Base-by-base conservation (phyloP, 2,329 filamentous ascomycete genomes). In the Westerdykella aurantiaca region DNA sequence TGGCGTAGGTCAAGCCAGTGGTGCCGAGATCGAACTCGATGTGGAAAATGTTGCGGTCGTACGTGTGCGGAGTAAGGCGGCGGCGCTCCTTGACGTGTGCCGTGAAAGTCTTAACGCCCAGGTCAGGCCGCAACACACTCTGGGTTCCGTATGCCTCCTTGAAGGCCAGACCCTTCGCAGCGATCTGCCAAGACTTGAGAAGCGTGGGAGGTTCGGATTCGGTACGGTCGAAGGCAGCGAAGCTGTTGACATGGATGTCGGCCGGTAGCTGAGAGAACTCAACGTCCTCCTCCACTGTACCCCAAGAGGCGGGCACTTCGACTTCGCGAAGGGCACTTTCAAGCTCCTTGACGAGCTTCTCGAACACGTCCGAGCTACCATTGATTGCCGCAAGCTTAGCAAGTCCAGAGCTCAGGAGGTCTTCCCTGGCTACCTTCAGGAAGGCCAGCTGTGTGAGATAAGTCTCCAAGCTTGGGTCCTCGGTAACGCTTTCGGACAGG, bases 21-120 rank as follows among this genome's bases (percentile, higher is more conserved):
- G 84, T 72, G 48, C 91, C 91, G 18, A 98, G 81, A 63, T 97
- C 93, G 61, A 98, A 98, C 71, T 98, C 93, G 50, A 98, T 97
- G 73, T 98, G 93, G 84, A 98, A 98, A 70, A 98, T 97, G 77
- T 98, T 96, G 57, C 93, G 88, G 69, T 97, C 90, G 65, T 98
- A 98, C 25, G 83, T 85, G 18, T 71, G 60, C 3, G 93, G 93
- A 0, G 93, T 98, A 43, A 98, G 79, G 51, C 93, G 83, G 49
- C 93, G 87, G 73, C 95, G 96, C 75, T 97, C 93, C 75, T 94
- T 88, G 69, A 98, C 90, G 43, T 82, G 85, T 42, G 96, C 85
- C 34, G 88, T 87, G 59, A 80, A 83, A 2, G 91, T 97, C 79
- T 91, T 89, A 61, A 88, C 82, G 9, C 85, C 73, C 43, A 95